Conservation (phyloP, 345 rosid genomes). For the Citrus reticulata region DNA sequence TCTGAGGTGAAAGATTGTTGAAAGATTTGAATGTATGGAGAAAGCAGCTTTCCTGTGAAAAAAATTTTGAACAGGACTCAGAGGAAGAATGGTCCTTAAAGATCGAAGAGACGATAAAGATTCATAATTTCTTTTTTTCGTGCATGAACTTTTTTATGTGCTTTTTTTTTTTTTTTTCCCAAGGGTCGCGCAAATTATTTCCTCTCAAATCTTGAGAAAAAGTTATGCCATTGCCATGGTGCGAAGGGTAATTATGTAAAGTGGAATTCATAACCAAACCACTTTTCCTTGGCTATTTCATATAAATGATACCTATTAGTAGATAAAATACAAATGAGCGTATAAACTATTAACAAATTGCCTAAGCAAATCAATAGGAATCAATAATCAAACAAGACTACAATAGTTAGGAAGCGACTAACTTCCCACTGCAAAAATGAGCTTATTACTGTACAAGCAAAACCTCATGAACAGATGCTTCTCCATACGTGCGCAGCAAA, state of each 20-base stretch:
- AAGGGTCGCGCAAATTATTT: too few relatives aligned
- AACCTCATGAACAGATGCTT: background rate
- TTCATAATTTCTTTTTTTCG: background rate
- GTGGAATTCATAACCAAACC: background rate
- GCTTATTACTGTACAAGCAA: conserved; percentile 3
- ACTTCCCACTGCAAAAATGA: background rate
- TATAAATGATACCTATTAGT: background rate
- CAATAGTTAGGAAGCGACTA: background rate
- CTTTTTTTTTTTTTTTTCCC: too few relatives aligned
- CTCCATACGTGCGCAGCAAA: conserved; percentile 1
- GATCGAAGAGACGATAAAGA: background rate
- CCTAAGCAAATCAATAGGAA: background rate
- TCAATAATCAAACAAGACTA: background rate
- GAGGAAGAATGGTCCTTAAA: background rate
- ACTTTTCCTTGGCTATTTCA: background rate
- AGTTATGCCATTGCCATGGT: too few relatives aligned
- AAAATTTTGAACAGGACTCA: background rate
- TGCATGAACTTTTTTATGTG: background rate
- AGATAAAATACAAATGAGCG: background rate
- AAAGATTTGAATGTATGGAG: too few relatives aligned
- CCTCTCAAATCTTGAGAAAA: too few relatives aligned
- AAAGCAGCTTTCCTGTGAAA: background rate
- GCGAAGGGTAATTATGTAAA: too few relatives aligned
- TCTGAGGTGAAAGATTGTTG: too few relatives aligned
- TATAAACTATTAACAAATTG: background rate